Conservation (phyloP, 2,329 filamentous ascomycete genomes). For the Epichloe gansuensis region DNA sequence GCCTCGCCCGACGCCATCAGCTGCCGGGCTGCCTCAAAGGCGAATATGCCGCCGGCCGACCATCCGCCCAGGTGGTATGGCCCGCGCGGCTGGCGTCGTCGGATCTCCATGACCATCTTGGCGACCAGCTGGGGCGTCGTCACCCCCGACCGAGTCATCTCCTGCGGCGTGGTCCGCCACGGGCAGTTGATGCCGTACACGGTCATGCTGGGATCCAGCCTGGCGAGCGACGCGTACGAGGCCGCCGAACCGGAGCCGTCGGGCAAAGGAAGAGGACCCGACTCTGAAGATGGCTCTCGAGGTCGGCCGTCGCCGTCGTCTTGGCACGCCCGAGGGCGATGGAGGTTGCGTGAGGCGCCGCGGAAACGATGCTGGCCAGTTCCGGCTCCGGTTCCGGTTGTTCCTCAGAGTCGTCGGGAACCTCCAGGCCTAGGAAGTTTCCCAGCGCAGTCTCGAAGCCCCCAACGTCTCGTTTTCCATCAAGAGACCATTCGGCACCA, state of each 20-base stretch:
- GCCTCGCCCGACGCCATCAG: slow-evolving; percentile 43
- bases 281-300: too few species aligned
- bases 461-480: too few species aligned
- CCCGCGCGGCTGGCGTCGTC: slow-evolving; percentile 3
- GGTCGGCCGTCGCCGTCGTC: not conserved
- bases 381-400: too few species aligned
- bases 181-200: slow-evolving; percentile 15
- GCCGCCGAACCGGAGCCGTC: slow-evolving; percentile 19
- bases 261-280: slow-evolving; percentile 15
- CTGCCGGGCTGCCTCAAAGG: slow-evolving; percentile 53
- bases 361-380: not conserved
- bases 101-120: slow-evolving; percentile 5
- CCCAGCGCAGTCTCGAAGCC: too few species aligned
- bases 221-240: slow-evolving; percentile 12
- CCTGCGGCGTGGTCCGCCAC: not conserved
- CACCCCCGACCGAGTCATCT: not conserved
- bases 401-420: too few species aligned
- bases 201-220: not conserved
- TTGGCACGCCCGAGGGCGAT: not conserved
- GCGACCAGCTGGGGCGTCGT: not conserved
- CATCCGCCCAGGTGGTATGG: slow-evolving; percentile 41
- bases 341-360: not conserved
- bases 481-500: too few species aligned
- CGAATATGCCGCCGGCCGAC: slow-evolving; percentile 66
- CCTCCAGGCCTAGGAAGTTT: too few species aligned